These are phyloP conservation scores for Ambrosiella xylebori DNA, from an alignment of 2,329 filamentous ascomycete genomes.

Conservation along the genomic window DNA sequence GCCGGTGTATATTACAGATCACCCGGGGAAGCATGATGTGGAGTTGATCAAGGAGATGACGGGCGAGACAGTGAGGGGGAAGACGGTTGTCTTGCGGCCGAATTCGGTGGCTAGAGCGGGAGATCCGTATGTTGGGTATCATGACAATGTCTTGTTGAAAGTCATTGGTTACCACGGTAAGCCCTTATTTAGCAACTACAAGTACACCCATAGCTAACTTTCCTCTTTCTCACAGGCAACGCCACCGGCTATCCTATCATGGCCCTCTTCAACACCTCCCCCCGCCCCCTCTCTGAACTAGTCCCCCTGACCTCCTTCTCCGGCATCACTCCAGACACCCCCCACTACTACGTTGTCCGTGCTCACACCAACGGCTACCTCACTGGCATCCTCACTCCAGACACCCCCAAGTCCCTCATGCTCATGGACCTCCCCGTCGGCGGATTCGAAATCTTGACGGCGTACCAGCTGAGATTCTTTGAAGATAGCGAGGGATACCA, in stretches of 20 bases:
- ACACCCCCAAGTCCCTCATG: slow-evolving; percentile 33
- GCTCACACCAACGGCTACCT: slow-evolving; percentile 52
- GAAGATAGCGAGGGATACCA: slow-evolving; percentile 13
- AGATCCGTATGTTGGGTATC: slow-evolving; percentile 58
- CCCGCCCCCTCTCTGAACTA: slow-evolving; percentile 45
- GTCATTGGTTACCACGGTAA: slow-evolving; percentile 61
- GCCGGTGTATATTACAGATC: slow-evolving; percentile 86
- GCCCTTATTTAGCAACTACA: slow-evolving; percentile 7
- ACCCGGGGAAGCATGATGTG: slow-evolving; percentile 64
- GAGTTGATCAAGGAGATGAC: slow-evolving; percentile 66
- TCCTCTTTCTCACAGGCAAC: slow-evolving; percentile 21
- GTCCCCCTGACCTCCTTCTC: slow-evolving; percentile 56
- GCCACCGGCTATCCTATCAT: slow-evolving; percentile 59
- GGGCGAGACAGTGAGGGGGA: slow-evolving; percentile 50
- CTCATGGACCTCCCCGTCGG: slow-evolving; percentile 43
- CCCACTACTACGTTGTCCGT: slow-evolving; percentile 51
- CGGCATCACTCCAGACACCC: slow-evolving; percentile 31
- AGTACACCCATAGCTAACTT: neutral
- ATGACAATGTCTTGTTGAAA: slow-evolving; percentile 56
- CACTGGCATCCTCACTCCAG: slow-evolving; percentile 31
- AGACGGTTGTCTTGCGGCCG: slow-evolving; percentile 67
- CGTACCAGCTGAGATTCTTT: slow-evolving; percentile 25
- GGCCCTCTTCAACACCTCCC: slow-evolving; percentile 68
- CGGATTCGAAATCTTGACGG: slow-evolving; percentile 69
- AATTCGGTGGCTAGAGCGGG: slow-evolving; percentile 55